Conservation (phyloP, 1,284 basidiomycete genomes). For the Fomitopsis palustris region DNA sequence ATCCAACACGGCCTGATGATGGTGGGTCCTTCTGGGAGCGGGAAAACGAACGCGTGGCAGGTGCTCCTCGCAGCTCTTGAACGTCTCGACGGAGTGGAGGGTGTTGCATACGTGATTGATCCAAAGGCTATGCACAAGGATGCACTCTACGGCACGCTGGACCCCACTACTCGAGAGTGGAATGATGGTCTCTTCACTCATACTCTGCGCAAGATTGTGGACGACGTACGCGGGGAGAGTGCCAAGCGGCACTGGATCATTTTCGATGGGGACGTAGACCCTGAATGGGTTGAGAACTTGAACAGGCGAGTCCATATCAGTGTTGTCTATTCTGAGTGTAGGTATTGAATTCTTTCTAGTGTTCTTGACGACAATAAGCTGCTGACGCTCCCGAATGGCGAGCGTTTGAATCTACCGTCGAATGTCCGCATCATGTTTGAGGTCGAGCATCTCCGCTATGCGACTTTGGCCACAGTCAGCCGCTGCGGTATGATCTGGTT, state of each 20-base stretch:
- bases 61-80: constrained; percentile 90
- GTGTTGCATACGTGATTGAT: constrained; percentile 95
- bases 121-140: constrained; percentile 99
- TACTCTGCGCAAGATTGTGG: constrained; percentile 95
- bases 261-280: constrained; percentile 99
- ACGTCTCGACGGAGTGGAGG: constrained; percentile 88
- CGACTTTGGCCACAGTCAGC: constrained; percentile 97
- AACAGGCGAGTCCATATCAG: constrained; percentile 69
- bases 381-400: constrained; percentile 95
- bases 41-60: constrained; percentile 98
- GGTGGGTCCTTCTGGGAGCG: constrained; percentile 96
- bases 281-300: constrained; percentile 99
- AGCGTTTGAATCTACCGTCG: constrained; percentile 93
- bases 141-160: constrained; percentile 94
- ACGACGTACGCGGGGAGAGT: constrained; percentile 98
- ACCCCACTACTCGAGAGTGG: constrained; percentile 98
- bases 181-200: constrained; percentile 99
- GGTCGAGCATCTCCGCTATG: constrained; percentile 96
- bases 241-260: constrained; percentile 99
- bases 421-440: constrained; percentile 99
- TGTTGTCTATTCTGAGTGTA: constrained; percentile 5
- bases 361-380: constrained; percentile 99
- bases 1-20: constrained; percentile 99
- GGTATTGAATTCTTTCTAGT: constrained; percentile 40
- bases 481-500: constrained; percentile 99